Evolutionary conservation across 306 rosid species (phyloP), one percentile per base, ranked within the genome.

Genomic region (Prunus padus): DNA sequence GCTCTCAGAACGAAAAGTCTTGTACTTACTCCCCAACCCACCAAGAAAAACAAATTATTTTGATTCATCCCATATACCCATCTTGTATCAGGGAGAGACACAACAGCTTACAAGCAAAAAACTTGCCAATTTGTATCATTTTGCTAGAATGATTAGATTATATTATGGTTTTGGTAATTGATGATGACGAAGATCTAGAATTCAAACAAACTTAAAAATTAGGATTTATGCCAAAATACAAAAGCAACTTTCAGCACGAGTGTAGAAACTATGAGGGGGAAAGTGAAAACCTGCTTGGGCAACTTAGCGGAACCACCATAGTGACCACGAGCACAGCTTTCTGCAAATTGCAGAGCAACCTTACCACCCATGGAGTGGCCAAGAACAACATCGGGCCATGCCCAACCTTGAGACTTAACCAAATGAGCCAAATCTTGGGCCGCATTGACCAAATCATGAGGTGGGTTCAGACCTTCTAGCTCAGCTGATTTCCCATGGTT

Each of bases 351-450:
- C 37, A 94, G 78, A 73, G 90, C 95, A 37, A 92, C 95, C 71
- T 94, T 94, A 11, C 98, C 98, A 62, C 98, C 98, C 96, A 92
- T 64, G 77, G 97, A 94, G 63, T 94, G 97, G 0, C 97, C 98
- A 14, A 94, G 59, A 75, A 94, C 96, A 84, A 92, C 93, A 77
- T 95, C 97, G 3, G 98, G 98, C 97, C 97, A 95, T 51, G 65
- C 37, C 98, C 98, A 95, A 28, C 89, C 92, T 78, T 74, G 85
- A 69, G 83, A 81, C 65, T 88, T 73, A 0, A 95, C 85, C 76
- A 95, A 88, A 84, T 90, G 71, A 7, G 91, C 96, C 86, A 92
- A 81, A 81, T 95, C 99, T 52, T 86, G 88, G 11, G 98, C 96
- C 61, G 93, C 74, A 77, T 77, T 90, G 47, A 75, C 90, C 88